These are phyloP conservation scores for Hansenula lynferdii DNA, from an alignment of 1,139 yeast genomes.

Conservation along the genomic window DNA sequence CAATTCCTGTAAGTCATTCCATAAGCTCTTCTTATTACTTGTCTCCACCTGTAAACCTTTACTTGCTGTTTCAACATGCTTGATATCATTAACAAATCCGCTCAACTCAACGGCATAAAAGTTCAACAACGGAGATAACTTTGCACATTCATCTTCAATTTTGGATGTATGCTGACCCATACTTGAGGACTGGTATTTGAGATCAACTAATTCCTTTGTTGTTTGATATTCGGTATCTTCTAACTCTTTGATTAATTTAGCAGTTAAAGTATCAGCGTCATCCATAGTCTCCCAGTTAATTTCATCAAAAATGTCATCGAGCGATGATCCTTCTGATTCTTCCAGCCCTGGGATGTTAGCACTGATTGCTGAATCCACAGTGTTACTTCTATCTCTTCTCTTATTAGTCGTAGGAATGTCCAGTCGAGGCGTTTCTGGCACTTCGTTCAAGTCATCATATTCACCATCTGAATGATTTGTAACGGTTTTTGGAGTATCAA, in stretches of 20 bases:
- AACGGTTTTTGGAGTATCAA: constrained; percentile 12
- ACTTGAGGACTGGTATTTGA: constrained; percentile 34
- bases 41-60: constrained; percentile 83
- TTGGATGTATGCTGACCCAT: constrained; percentile 40
- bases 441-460: constrained; percentile 13
- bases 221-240: constrained; percentile 44
- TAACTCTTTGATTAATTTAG: constrained; percentile 50
- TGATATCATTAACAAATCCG: constrained; percentile 61
- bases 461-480: constrained; percentile 17
- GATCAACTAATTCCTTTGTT: constrained; percentile 38
- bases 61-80: constrained; percentile 68
- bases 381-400: constrained; percentile 4
- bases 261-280: constrained; percentile 51
- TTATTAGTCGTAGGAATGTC: background rate
- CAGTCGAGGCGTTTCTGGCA: constrained; percentile 8
- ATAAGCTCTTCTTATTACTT: constrained; percentile 70
- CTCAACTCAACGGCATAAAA: constrained; percentile 55
- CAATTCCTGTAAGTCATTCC: constrained; percentile 64
- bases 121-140: constrained; percentile 50
- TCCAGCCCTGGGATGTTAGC: constrained; percentile 5
- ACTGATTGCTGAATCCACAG: constrained; percentile 19
- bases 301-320: constrained; percentile 66
- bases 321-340: constrained; percentile 10
- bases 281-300: constrained; percentile 70
- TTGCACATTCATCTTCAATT: constrained; percentile 55